Percentiles rank a stretch among this genome's conserved stretches.
Evolutionary conservation across 495 filamentous ascomycete genomes (phyloP).

Genomic region (Sporormia fimetaria): DNA sequence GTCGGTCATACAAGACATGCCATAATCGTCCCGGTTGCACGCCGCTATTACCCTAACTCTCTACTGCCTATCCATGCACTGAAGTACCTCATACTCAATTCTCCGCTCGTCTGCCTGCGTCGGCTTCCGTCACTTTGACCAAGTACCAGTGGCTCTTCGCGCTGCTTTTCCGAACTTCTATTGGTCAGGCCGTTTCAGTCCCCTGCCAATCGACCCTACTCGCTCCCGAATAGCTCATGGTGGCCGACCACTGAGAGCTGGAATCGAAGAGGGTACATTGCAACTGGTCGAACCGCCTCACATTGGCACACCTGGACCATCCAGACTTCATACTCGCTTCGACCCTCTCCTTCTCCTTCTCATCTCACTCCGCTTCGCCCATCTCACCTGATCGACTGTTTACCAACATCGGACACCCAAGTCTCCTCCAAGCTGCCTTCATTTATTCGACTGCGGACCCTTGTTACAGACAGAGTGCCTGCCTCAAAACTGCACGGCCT

Average conservation of each 20-base stretch:
- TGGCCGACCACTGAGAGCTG: conserved; percentile 19
- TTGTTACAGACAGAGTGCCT: too few species aligned
- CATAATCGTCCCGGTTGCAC: conserved; percentile 10
- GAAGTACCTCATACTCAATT: conserved; percentile 17
- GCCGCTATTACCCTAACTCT: conserved; percentile 11
- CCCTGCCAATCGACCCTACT: conserved; percentile 20
- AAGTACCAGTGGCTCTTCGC: conserved; percentile 21
- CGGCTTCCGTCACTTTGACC: conserved; percentile 10
- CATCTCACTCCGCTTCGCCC: conserved; percentile 12
- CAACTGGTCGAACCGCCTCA: conserved; percentile 17
- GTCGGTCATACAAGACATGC: conserved; percentile 5
- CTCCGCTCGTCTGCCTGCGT: conserved; percentile 18
- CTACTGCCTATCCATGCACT: conserved; percentile 11
- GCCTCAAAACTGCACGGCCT: too few species aligned
- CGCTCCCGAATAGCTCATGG: conserved; percentile 24
- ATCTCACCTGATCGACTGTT: conserved; percentile 2
- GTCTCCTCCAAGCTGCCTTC: too few species aligned
- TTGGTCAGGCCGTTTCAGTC: conserved; percentile 24
- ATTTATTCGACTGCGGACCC: too few species aligned
- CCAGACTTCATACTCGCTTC: conserved; percentile 3
- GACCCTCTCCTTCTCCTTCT: conserved; percentile 11
- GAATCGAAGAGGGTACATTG: conserved; percentile 8
- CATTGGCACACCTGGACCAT: conserved; percentile 21
- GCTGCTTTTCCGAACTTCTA: conserved; percentile 10
- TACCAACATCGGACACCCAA: too few species aligned